Conservation (phyloP, 2,329 filamentous ascomycete genomes). For the Fragosphaeria purpurea region DNA sequence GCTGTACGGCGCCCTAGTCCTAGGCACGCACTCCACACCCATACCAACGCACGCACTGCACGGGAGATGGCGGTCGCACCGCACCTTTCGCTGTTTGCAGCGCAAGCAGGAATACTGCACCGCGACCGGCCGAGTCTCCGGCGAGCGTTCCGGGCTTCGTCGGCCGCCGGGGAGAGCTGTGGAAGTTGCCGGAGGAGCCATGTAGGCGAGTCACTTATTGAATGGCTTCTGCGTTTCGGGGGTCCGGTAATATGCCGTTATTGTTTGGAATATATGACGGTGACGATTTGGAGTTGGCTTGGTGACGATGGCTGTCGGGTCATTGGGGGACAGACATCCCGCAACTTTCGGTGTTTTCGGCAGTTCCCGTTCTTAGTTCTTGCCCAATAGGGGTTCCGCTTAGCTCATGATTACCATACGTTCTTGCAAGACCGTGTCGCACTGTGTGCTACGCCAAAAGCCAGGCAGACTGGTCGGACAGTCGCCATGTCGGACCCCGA, state of each 20-base stretch:
- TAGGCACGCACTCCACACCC: constrained; percentile 23
- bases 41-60: constrained; percentile 32
- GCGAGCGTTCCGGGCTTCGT: background rate
- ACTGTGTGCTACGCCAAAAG: too few relatives aligned
- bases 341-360: constrained; percentile 1
- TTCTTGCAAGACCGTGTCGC: too few relatives aligned
- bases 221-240: too few relatives aligned
- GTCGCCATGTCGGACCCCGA: constrained; percentile 10
- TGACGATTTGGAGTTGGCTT: background rate
- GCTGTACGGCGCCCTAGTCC: constrained; percentile 28
- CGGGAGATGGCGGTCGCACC: constrained; percentile 35
- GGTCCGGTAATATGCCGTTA: background rate
- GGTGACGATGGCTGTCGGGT: background rate
- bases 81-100: constrained; percentile 43
- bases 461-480: constrained; percentile 1
- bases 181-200: background rate
- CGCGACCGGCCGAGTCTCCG: too few relatives aligned
- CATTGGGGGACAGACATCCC: background rate
- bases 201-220: too few relatives aligned
- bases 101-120: constrained; percentile 34
- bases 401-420: too few relatives aligned
- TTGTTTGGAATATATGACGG: background rate
- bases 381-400: too few relatives aligned
- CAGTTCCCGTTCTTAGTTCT: background rate
- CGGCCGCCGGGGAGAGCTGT: background rate